A percentile compares a stretch with the other conserved stretches of the same genome.
These are phyloP conservation scores for Venturia effusa DNA, from an alignment of 2,329 filamentous ascomycete species.

Conservation along the genomic window DNA sequence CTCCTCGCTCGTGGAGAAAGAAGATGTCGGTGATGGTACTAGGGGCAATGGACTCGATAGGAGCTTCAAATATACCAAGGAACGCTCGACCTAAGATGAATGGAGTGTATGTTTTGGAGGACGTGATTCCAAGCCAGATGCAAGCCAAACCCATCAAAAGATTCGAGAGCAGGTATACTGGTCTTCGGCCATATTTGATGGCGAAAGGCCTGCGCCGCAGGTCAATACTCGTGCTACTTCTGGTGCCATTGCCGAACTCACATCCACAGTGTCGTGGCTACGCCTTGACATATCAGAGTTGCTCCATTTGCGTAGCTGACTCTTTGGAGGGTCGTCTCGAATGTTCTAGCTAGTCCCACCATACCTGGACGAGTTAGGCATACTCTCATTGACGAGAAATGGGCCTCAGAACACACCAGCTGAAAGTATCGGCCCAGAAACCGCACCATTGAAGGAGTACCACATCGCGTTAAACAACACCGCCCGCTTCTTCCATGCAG, in stretches of 20 bases:
- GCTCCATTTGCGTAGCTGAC: conserved; percentile 8
- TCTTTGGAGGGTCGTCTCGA: conserved; percentile 1
- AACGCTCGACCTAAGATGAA: conserved; percentile 15
- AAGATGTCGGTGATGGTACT: conserved; percentile 23
- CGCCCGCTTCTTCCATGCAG: conserved; percentile 35
- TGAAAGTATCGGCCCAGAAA: not conserved
- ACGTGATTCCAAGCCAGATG: conserved; percentile 4
- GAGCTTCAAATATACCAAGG: conserved; percentile 17
- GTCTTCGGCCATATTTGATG: conserved; percentile 7
- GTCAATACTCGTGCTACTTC: not conserved
- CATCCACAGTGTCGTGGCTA: conserved; percentile 5
- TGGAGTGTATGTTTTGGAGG: not conserved
- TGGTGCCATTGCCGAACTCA: not conserved
- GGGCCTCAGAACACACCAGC: not conserved
- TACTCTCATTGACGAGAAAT: not conserved
- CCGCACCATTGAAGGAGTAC: conserved; percentile 3
- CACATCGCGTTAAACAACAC: not conserved
- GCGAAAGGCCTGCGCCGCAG: not conserved
- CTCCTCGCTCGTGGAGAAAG: conserved; percentile 24
- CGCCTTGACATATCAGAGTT: conserved; percentile 7
- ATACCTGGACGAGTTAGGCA: not conserved
- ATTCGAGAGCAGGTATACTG: conserved; percentile 4
- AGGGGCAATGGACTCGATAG: conserved; percentile 19
- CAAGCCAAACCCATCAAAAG: conserved; percentile 6
- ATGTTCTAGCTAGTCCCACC: not conserved